Base-by-base conservation (phyloP, 1,284 basidiomycete genomes). In the Ceratobasidium sp. region DNA sequence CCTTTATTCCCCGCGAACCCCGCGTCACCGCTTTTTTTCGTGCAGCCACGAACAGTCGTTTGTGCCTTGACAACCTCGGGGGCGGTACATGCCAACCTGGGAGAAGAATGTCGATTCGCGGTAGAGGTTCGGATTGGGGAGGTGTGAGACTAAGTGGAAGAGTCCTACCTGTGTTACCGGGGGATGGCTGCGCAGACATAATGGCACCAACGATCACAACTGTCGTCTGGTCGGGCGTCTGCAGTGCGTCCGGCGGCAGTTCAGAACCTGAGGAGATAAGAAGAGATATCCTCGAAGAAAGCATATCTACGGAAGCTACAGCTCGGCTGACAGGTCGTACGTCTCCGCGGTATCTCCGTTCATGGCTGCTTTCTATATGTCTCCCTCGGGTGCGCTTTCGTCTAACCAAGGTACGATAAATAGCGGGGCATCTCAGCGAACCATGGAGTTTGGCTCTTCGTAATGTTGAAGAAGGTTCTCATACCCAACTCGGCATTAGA, bases 371-470 rank as follows among this genome's bases (percentile, higher is more conserved):
- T 91, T 89, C 93, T 95, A 98, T 64, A 99, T 94, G 13, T 91
- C 89, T 7, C 92, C 89, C 26, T 87, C 87, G 0, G 95, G 95
- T 2, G 95, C 86, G 33, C 90, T 87, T 39, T 89, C 87, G 80
- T 97, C 95, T 49, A 90, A 89, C 91, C 92, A 95, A 1, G 92
- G 86, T 0, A 98, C 86, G 1, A 94, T 95, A 84, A 98, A 95
- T 44, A 99, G 89, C 0, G 97, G 97, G 0, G 96, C 94, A 85
- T 99, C 97, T 97, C 97, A 99, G 63, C 97, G 91, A 13, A 95
- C 96, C 93, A 97, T 97, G 0, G 96, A 97, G 0, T 95, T 97
- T 0, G 97, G 97, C 84, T 99, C 97, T 87, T 99, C 97, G 82
- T 93, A 99, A 53, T 97, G 91, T 84, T 92, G 89, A 15, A 98